Evolutionary conservation across 2,329 filamentous ascomycete genomes (phyloP), one percentile per base, ranked within the genome.

Genomic region (Didymella pomorum): DNA sequence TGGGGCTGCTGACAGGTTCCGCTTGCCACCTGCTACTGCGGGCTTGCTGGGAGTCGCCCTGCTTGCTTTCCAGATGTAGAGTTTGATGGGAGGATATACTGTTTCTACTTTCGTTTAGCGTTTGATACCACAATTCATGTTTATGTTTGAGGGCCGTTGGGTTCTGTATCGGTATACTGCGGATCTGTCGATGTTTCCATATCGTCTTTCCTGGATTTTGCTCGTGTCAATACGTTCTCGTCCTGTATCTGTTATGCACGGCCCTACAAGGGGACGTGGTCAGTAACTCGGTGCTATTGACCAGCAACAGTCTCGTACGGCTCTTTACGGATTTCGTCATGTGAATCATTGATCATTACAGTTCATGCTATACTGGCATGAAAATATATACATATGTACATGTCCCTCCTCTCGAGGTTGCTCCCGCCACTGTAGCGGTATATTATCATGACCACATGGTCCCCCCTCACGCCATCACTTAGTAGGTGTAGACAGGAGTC

Each of bases 401-500:
- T 18, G 9, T 20, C 21, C 18, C 6, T 35, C 28, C 5, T n/a
- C 21, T 8, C 12, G 4, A 25, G 16, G 7, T 9, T 26, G 39
- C n/a, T 25, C 21, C 18, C 23, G 11, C 49, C 53, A 9, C 41
- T 18, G 20, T 51, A 25, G 16, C n/a, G 2, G 25, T 16, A 8
- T 25, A 6, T 6, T 6, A 6, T 35, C 16, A 6, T 35, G 7
- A 35, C 4, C 1, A 3, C 2, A 18, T 3, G 18, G 7, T 2
- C 35, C 3, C 33, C 10, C 3, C 35, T 9, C 25, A 33, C 4
- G 10, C 20, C 16, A 1, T 25, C 31, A 14, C 47, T 48, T 60
- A 62, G 45, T 64, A 60, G 2, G 41, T 56, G 52, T 56, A 62
- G 1, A 62, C 62, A 25, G 60, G 53, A 10, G 56, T 35, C 18